phyloP scores from a whole-genome alignment of 441 rosid species.

The Viola pubescens region DNA sequence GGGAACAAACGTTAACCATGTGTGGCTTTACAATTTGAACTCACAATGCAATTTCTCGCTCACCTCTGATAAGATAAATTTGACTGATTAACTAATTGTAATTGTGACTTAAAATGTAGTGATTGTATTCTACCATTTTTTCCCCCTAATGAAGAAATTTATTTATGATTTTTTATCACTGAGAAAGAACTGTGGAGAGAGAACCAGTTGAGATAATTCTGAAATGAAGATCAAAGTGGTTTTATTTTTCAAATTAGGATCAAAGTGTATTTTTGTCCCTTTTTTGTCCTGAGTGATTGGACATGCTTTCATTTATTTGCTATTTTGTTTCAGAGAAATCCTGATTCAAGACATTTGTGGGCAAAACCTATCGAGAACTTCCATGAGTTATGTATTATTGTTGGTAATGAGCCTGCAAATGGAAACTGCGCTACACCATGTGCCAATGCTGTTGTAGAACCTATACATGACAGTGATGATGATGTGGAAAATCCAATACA shows the following conservation, averaged over 20 bases:
- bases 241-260: neutral
- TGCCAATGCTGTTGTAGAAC: neutral
- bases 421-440: neutral
- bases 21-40: no score
- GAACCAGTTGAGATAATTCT: no score
- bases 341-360: conserved; percentile 2
- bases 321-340: conserved; percentile 14
- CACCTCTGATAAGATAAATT: no score
- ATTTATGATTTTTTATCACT: neutral
- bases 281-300: neutral
- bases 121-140: neutral
- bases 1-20: neutral
- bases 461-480: neutral
- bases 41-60: no score
- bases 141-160: neutral
- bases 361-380: conserved; percentile 10
- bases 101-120: neutral
- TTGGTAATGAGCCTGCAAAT: conserved; percentile 9
- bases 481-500: conserved; percentile 1
- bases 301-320: neutral
- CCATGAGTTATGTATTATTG: conserved; percentile 7
- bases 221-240: no score
- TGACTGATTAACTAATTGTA: no score
- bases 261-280: neutral
- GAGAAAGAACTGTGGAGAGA: no score